These are phyloP conservation scores for Penicillium nordicum DNA, from an alignment of 2,329 filamentous ascomycete genomes.

Conservation along the genomic window DNA sequence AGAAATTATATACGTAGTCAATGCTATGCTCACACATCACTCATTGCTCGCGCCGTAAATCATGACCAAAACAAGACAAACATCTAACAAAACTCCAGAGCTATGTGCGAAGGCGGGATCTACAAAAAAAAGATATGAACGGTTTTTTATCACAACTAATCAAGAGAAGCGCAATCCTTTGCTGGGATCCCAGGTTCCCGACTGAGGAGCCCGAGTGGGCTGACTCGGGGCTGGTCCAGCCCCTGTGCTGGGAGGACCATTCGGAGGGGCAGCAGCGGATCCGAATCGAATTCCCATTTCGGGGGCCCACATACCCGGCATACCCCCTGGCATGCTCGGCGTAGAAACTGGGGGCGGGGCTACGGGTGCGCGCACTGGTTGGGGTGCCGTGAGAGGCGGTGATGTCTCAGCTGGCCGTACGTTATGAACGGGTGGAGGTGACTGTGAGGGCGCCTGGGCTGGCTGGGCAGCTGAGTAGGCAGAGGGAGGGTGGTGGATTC, in stretches of 20 bases:
- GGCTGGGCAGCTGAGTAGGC: constrained; percentile 32
- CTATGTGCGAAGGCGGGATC: background rate
- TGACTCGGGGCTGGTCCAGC: constrained; percentile 21
- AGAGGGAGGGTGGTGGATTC: constrained; percentile 26
- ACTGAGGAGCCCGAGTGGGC: constrained; percentile 14
- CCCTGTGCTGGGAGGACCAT: constrained; percentile 18
- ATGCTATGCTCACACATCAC: background rate
- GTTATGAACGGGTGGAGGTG: constrained; percentile 42
- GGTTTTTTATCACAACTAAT: background rate
- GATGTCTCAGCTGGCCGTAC: constrained; percentile 34
- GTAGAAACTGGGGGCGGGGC: constrained; percentile 53
- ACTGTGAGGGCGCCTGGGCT: constrained; percentile 43
- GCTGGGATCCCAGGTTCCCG: constrained; percentile 58
- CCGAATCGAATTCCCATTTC: constrained; percentile 78
- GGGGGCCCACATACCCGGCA: constrained; percentile 68
- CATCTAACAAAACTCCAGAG: background rate
- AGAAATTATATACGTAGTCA: background rate
- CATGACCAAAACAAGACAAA: background rate
- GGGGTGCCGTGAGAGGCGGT: constrained; percentile 46
- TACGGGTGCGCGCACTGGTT: constrained; percentile 42
- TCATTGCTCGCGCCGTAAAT: background rate
- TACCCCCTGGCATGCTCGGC: constrained; percentile 39
- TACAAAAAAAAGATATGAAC: background rate
- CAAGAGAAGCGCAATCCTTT: constrained; percentile 56
- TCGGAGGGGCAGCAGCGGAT: constrained; percentile 34